A percentile compares a stretch with the other conserved stretches of the same genome.
Evolutionary conservation across 345 rosid species (phyloP).

Genomic region (Hibiscus syriacus): DNA sequence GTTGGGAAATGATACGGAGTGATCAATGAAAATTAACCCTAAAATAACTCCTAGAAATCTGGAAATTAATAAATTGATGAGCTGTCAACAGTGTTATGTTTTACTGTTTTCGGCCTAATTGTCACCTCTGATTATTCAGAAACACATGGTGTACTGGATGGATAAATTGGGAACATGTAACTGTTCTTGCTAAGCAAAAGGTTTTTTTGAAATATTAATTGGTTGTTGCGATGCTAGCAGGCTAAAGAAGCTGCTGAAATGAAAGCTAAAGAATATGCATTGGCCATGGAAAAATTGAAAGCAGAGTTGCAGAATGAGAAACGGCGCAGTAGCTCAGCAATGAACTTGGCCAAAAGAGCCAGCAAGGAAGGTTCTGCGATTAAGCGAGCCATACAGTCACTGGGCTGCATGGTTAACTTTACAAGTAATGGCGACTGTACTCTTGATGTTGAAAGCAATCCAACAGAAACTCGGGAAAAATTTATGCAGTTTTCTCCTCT

Average conservation of each 20-base stretch:
- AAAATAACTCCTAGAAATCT: not conserved
- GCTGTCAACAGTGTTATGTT: slow-evolving; percentile 6
- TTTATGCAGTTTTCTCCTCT: slow-evolving; percentile 19
- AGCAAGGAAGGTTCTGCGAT: slow-evolving; percentile 62
- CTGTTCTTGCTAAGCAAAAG: not conserved
- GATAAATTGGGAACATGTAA: not conserved
- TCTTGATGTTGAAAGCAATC: slow-evolving; percentile 44
- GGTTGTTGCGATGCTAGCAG: slow-evolving; percentile 30
- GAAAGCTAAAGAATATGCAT: slow-evolving; percentile 44
- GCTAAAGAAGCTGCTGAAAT: slow-evolving; percentile 69
- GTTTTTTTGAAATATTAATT: not conserved
- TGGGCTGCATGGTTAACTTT: slow-evolving; percentile 84
- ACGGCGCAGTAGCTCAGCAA: slow-evolving; percentile 48
- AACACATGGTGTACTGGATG: not conserved
- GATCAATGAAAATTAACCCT: not conserved
- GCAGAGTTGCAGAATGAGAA: slow-evolving; percentile 59
- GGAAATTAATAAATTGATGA: not conserved
- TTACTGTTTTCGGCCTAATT: not conserved
- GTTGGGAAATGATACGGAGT: not conserved
- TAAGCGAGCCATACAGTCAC: slow-evolving; percentile 71
- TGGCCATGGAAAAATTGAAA: slow-evolving; percentile 45
- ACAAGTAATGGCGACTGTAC: slow-evolving; percentile 50
- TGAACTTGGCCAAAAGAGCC: slow-evolving; percentile 57
- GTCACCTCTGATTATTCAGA: not conserved
- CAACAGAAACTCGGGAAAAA: slow-evolving; percentile 22